Base-by-base conservation (phyloP, 179 eudicot genomes). In the Carnegiea gigantea region DNA sequence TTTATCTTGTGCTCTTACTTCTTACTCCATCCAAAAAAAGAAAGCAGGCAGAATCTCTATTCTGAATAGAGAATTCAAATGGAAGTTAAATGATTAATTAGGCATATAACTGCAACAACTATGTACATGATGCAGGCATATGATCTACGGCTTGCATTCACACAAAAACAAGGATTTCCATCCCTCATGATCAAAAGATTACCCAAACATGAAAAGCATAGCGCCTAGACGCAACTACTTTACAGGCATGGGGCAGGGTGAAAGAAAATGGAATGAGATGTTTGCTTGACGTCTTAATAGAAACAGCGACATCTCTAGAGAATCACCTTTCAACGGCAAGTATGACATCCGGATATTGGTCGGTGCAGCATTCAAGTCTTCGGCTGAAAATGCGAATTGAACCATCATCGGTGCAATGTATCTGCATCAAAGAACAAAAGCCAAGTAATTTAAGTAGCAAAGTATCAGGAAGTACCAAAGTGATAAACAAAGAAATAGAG, bases 361-460 rank as follows among this genome's bases (percentile, higher is more conserved):
- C 24, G 23, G 82, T 80, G 75, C 73, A 73, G 23, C 83, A 48
- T 74, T 73, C 78, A 44, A 74, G 54, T 9, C 44, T 46, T 72
- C 83, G 76, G 33, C 83, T 80, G 43, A 57, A 80, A 36, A 74
- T 75, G 62, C 73, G 73, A 21, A 80, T 44, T 60, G 44, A 60
- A 6, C 78, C 73, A 74, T 80, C 73, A 15, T 74, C 73, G 49
- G 62, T 18, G 36, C 40, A 75, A 74, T 81, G 83, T 74, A 81
- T 81, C 83, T 80, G 54, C 33, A 60, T 14, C 18, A 80, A 74
- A 73, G 33, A 24, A 24, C 5, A 79, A 53, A 79, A 13, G 21
- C 20, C 6, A 70, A 17, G 26, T 38, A n/a, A 38, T 20, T 5
- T n/a, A 18, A 12, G 33, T 30, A 5, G 17, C 51, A n/a, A 72